phyloP scores from a whole-genome alignment of 2,329 filamentous ascomycete genomes.

The Ophiostoma sp. region DNA sequence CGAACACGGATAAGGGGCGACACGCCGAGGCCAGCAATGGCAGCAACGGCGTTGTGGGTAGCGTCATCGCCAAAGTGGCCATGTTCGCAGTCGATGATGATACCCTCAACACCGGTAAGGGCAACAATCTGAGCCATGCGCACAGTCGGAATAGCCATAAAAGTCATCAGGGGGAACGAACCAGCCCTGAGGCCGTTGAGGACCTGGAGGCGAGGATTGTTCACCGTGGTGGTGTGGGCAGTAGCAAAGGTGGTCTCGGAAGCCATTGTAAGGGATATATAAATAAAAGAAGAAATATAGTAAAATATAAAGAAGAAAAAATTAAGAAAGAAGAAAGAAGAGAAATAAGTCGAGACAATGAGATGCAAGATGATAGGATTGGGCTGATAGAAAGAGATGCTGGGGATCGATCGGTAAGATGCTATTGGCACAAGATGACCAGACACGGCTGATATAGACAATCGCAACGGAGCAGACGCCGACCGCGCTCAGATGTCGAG shows the following conservation, averaged over 20 bases:
- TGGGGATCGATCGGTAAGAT: not conserved
- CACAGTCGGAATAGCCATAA: slow-evolving; percentile 44
- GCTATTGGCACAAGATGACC: slow-evolving; percentile 7
- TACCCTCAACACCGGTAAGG: slow-evolving; percentile 44
- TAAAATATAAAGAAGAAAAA: not conserved
- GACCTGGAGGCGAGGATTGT: slow-evolving; percentile 20
- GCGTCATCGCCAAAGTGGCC: slow-evolving; percentile 47
- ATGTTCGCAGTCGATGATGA: slow-evolving; percentile 50
- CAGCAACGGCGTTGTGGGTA: slow-evolving; percentile 51
- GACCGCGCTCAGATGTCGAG: not conserved
- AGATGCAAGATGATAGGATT: not conserved
- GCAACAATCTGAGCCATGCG: slow-evolving; percentile 46
- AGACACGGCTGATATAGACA: slow-evolving; percentile 7
- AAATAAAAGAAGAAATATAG: not conserved
- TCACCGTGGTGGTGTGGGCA: slow-evolving; percentile 28
- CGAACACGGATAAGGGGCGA: slow-evolving; percentile 40
- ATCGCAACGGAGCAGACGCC: slow-evolving; percentile 1
- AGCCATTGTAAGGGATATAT: not conserved
- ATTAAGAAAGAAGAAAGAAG: not conserved
- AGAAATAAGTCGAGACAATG: not conserved
- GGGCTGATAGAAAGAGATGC: slow-evolving; percentile 2
- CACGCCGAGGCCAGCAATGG: slow-evolving; percentile 44
- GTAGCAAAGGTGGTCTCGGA: slow-evolving; percentile 9
- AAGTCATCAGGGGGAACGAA: slow-evolving; percentile 41
- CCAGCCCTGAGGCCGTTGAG: slow-evolving; percentile 33